Percentiles rank a stretch among this genome's conserved stretches.
These are phyloP conservation scores for Tolypocladium guangdongense DNA, from an alignment of 2,329 filamentous ascomycete species.

Conservation along the genomic window DNA sequence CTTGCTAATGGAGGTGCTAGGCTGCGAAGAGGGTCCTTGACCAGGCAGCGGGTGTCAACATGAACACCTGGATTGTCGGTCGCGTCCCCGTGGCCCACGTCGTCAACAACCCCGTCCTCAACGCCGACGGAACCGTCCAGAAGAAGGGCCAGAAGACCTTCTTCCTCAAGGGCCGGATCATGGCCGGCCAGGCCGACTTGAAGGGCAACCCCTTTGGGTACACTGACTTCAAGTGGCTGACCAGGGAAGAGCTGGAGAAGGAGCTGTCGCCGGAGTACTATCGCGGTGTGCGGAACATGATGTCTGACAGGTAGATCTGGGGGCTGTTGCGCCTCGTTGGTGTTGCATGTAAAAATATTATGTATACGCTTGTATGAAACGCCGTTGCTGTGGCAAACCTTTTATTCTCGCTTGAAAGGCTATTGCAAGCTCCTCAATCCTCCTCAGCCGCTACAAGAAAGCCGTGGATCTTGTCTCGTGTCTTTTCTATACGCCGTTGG, in stretches of 20 bases:
- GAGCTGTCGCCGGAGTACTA: slow-evolving; percentile 60
- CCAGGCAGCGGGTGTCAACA: slow-evolving; percentile 75
- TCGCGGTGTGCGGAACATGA: slow-evolving; percentile 67
- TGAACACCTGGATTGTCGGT: slow-evolving; percentile 98
- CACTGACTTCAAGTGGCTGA: slow-evolving; percentile 83
- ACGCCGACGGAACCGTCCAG: slow-evolving; percentile 29
- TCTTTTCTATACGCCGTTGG: neutral
- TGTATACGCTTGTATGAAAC: neutral
- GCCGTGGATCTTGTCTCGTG: neutral
- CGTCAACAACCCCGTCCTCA: slow-evolving; percentile 41
- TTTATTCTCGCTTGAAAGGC: neutral
- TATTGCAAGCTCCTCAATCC: neutral
- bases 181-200: slow-evolving; percentile 89
- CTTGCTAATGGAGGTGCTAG: slow-evolving; percentile 32
- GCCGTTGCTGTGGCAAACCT: neutral
- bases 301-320: slow-evolving; percentile 56
- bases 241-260: slow-evolving; percentile 73
- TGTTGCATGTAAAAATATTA: slow-evolving; percentile 5
- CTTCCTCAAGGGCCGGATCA: slow-evolving; percentile 91
- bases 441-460: neutral
- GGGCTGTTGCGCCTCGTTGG: neutral
- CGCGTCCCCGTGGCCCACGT: slow-evolving; percentile 80
- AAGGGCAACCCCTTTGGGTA: slow-evolving; percentile 60
- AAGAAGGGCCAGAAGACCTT: slow-evolving; percentile 71
- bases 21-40: slow-evolving; percentile 70